phyloP scores from a whole-genome alignment of 768 basidiomycete species.

The Podaxis sp. region DNA sequence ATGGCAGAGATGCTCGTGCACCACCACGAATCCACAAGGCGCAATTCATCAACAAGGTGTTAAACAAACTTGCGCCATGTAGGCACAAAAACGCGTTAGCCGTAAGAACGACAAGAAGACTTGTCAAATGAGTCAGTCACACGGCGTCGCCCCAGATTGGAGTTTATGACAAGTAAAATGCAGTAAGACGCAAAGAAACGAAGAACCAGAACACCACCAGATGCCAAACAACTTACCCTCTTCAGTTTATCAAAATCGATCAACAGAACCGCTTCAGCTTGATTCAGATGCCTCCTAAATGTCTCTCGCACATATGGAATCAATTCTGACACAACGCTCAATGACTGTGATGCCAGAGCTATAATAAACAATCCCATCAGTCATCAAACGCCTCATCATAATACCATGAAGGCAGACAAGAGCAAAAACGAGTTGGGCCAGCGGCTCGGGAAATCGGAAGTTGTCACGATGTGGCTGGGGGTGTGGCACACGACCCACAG shows the following conservation, averaged over 20 bases:
- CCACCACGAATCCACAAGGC: not conserved
- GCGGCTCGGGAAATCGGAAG: not conserved
- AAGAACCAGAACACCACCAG: not conserved
- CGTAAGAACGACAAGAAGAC: not conserved
- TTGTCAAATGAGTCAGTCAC: not conserved
- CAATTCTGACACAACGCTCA: constrained; percentile 90
- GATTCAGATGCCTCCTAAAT: constrained; percentile 87
- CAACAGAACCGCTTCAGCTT: constrained; percentile 94
- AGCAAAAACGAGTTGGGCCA: not conserved
- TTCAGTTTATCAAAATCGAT: constrained; percentile 98
- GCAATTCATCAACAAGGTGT: not conserved
- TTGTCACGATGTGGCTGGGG: not conserved
- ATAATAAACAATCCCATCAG: constrained; percentile 10
- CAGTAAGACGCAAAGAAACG: constrained; percentile 2
- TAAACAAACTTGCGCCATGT: not conserved
- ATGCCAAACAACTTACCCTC: constrained; percentile 51
- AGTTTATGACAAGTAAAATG: not conserved
- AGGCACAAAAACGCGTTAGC: not conserved
- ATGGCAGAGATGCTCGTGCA: not conserved
- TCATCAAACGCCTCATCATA: not conserved
- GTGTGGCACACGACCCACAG: not conserved
- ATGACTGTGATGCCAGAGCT: constrained; percentile 94
- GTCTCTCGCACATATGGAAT: constrained; percentile 96
- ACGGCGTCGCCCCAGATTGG: not conserved
- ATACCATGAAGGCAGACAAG: not conserved